Evolutionary conservation across 2,329 filamentous ascomycete species (phyloP).

Genomic region (Hymenoscyphus infarciens): DNA sequence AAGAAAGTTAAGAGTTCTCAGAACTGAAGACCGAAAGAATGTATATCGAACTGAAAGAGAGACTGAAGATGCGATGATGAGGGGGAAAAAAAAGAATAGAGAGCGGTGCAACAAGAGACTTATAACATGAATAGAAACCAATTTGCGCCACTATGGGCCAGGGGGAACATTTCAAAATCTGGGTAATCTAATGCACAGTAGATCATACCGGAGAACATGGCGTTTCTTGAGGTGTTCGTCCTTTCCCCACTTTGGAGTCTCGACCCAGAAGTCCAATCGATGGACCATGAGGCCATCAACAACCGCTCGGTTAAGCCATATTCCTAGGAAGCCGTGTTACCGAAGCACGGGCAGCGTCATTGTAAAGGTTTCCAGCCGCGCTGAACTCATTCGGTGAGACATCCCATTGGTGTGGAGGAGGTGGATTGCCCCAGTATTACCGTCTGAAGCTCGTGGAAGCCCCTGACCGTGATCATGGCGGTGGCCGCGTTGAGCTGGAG

Average conservation of each 20-base stretch:
- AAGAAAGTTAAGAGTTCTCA: constrained; percentile 35
- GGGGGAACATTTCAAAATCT: not conserved
- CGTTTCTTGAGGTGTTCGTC: constrained; percentile 19
- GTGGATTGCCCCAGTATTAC: not conserved
- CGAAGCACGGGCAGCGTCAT: not conserved
- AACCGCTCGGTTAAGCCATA: not conserved
- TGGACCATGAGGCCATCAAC: not conserved
- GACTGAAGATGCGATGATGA: constrained; percentile 30
- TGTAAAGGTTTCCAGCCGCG: not conserved
- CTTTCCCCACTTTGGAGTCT: constrained; percentile 10
- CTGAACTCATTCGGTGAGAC: not conserved
- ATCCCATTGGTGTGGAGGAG: not conserved
- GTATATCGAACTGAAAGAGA: constrained; percentile 30
- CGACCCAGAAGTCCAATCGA: not conserved
- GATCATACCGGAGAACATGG: constrained; percentile 28
- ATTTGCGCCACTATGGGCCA: not conserved
- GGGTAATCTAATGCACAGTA: constrained; percentile 13
- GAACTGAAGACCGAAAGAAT: constrained; percentile 33
- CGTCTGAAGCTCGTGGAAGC: not conserved
- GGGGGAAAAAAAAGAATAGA: constrained; percentile 12
- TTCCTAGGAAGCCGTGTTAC: not conserved
- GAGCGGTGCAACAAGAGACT: constrained; percentile 15
- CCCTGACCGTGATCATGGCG: not conserved
- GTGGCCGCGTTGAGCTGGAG: not conserved
- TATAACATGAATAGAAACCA: constrained; percentile 26